Conservation (phyloP, 2,329 filamentous ascomycete species). For the Sporothrix mexicana region DNA sequence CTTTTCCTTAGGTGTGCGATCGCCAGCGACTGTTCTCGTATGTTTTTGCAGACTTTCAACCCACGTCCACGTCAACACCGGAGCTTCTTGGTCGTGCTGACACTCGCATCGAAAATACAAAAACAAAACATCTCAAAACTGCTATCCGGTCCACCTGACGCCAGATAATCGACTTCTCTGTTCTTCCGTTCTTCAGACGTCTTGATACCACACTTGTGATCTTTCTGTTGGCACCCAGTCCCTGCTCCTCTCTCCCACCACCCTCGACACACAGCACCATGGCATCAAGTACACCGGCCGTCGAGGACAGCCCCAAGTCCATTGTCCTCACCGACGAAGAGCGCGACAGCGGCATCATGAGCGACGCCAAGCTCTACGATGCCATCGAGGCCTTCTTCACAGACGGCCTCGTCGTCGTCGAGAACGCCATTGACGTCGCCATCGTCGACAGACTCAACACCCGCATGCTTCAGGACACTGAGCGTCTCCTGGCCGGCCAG, state of each 20-base stretch:
- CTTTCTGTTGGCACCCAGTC: background rate
- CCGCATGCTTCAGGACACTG: constrained; percentile 40
- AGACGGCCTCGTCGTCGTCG: constrained; percentile 41
- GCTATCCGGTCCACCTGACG: too few relatives aligned
- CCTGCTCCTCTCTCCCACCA: background rate
- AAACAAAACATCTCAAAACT: background rate
- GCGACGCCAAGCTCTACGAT: constrained; percentile 41
- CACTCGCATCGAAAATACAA: background rate
- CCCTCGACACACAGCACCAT: constrained; percentile 18
- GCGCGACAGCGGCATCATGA: constrained; percentile 40
- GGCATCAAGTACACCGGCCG: constrained; percentile 17
- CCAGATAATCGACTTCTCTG: background rate
- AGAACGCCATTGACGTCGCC: constrained; percentile 40
- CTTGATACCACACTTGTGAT: background rate
- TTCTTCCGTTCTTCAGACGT: background rate
- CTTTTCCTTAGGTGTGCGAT: background rate
- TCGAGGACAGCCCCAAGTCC: constrained; percentile 28
- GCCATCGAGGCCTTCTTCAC: constrained; percentile 41
- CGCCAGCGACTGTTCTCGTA: constrained; percentile 4
- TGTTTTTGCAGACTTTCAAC: background rate
- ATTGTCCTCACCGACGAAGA: constrained; percentile 40
- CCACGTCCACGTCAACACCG: background rate
- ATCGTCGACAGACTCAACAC: constrained; percentile 43
- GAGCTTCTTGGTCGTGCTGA: background rate
- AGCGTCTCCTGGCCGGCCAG: constrained; percentile 37